Base-by-base conservation (phyloP, 371 early-diverging fungal species). In the Lichtheimia ornata region DNA sequence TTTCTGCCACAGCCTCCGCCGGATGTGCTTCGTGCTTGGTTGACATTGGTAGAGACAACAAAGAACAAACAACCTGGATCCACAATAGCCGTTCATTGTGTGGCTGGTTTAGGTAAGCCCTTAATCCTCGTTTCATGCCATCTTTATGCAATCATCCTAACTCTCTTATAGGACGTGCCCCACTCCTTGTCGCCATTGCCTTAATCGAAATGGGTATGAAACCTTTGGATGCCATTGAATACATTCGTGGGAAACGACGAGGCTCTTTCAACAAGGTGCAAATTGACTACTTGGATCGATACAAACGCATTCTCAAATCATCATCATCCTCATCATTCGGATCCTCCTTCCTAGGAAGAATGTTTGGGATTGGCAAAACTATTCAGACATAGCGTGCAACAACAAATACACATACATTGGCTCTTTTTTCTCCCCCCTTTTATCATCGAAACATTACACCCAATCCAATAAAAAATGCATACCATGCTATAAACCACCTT, bases 181-280 rank as follows among this genome's bases (percentile, higher is more conserved):
- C 90, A 6, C 89, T 88, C 0, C 65, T 89, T 17, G 86, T 87
- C 11, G 87, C 92, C 12, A 85, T 93, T 59, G 94, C 94, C n/a
- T 69, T 93, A 57, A 90, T 94, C 55, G 94, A 94, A 70, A 69
- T 79, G 57, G 92, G 92, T 15, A 89, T 91, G 90, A 76, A 82
- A 20, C 86, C 91, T 4, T 66, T 93, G 64, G 93, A 94, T 69
- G 86, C 91, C 7, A 82, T 94, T 42, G 87, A 86, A 63, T 87
- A 77, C 63, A 87, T 94, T 53, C 88, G 93, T 30, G 75, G 74
- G 52, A 85, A 87, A 53, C 84, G 94, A 50, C 80, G 90, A 55
- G 94, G 94, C 0, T 91, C 93, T 2, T 89, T 94, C 71, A 94
- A 94, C 71, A 89, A 84, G 69, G 77, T 79, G 50, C 94, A 94